A percentile compares a stretch with the other conserved stretches of the same genome.
phyloP scores from a whole-genome alignment of 192 early-diverging fungal species.

The Entomortierella lignicola region DNA sequence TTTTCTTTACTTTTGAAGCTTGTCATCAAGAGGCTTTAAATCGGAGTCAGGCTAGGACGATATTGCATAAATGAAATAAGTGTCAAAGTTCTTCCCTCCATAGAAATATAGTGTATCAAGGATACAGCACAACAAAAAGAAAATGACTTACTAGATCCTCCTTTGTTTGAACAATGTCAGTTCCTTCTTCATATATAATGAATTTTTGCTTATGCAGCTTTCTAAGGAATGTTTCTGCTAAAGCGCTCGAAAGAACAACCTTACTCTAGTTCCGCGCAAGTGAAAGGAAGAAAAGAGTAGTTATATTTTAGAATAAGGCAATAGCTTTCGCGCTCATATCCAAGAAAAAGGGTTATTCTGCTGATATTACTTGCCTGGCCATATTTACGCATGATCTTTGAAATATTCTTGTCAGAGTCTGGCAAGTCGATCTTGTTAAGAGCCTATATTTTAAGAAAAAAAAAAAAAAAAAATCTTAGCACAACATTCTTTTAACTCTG shows the following conservation, averaged over 20 bases:
- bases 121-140: too few relatives aligned
- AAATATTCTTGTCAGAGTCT: conserved; percentile 86
- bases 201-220: conserved; percentile 69
- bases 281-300: too few relatives aligned
- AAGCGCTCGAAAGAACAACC: conserved; percentile 72
- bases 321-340: too few relatives aligned
- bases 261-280: conserved; percentile 42
- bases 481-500: background rate
- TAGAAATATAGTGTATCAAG: too few relatives aligned
- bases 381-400: conserved; percentile 80
- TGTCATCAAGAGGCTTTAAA: conserved; percentile 68
- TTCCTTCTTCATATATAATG: conserved; percentile 65
- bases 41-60: conserved; percentile 52
- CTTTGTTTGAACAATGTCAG: conserved; percentile 64
- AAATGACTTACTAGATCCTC: conserved; percentile 54
- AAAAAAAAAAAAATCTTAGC: background rate
- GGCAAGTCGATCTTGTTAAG: conserved; percentile 91
- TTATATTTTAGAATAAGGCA: too few relatives aligned
- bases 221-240: conserved; percentile 73
- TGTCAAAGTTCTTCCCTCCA: background rate
- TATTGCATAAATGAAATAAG: background rate
- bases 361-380: conserved; percentile 65
- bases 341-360: too few relatives aligned
- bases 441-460: conserved; percentile 53
- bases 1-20: conserved; percentile 46